Conservation (phyloP, 176 grass and related monocot genomes). For the Cocos nucifera region DNA sequence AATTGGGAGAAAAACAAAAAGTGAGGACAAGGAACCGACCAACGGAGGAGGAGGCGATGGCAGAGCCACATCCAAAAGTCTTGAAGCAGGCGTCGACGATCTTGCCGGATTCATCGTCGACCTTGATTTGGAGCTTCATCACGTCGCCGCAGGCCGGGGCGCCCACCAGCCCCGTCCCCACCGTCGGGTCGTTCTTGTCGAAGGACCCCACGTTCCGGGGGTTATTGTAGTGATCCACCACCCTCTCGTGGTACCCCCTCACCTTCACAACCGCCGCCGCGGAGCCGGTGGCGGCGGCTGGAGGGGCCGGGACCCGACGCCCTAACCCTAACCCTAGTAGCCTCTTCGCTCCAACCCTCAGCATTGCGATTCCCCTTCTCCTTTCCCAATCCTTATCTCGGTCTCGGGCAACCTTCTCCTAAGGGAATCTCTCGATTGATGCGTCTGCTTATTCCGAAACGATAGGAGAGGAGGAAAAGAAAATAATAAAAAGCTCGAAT, state of each 20-base stretch:
- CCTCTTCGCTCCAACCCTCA: conserved; percentile 24
- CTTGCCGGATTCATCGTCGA: conserved; percentile 53
- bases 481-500: no score
- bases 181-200: conserved; percentile 65
- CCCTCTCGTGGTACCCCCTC: conserved; percentile 75
- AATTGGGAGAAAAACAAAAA: not conserved
- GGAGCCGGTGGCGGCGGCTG: not conserved
- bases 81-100: conserved; percentile 92
- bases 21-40: conserved; percentile 22
- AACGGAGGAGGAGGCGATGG: conserved; percentile 86
- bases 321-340: conserved; percentile 8
- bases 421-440: no score
- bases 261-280: not conserved
- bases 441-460: no score
- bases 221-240: conserved; percentile 90
- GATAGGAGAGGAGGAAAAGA: no score
- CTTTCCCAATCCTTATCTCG: no score
- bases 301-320: not conserved
- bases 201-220: conserved; percentile 86
- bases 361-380: conserved; percentile 11
- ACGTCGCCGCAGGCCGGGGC: conserved; percentile 92
- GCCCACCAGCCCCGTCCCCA: conserved; percentile 80
- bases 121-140: conserved; percentile 94
- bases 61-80: conserved; percentile 88
- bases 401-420: no score